A percentile compares a stretch with the other conserved stretches of the same genome.
phyloP scores from a whole-genome alignment of 306 rosid genomes.

The Coriaria nepalensis region DNA sequence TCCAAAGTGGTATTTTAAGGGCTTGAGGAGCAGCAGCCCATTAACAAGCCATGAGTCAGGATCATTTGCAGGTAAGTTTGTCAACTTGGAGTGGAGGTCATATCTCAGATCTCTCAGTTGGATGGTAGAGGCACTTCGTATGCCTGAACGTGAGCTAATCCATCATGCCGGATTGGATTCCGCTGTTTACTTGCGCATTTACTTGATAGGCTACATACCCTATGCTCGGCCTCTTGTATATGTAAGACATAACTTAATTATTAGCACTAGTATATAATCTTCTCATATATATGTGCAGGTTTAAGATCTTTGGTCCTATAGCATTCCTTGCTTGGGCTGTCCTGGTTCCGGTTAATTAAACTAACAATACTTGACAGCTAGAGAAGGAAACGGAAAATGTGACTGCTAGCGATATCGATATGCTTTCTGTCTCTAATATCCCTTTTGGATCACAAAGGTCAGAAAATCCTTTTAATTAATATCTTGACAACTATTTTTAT shows the following conservation, averaged over 20 bases:
- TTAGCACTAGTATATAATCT: background rate
- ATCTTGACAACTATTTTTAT: background rate
- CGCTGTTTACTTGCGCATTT: conserved; percentile 85
- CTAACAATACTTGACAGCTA: conserved; percentile 25
- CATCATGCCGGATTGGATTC: conserved; percentile 97
- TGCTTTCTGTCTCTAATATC: conserved; percentile 69
- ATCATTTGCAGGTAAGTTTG: conserved; percentile 54
- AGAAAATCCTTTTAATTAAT: conserved; percentile 5
- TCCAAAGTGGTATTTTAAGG: conserved; percentile 87
- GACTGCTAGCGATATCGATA: conserved; percentile 81
- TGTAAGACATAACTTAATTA: background rate
- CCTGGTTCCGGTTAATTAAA: conserved; percentile 75
- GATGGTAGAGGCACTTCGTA: conserved; percentile 88
- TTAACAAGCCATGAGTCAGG: conserved; percentile 23
- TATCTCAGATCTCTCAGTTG: conserved; percentile 66
- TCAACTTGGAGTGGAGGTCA: conserved; percentile 74
- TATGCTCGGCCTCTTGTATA: background rate
- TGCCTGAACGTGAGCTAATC: conserved; percentile 95
- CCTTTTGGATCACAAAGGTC: conserved; percentile 46
- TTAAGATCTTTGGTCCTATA: conserved; percentile 91
- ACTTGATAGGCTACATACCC: conserved; percentile 71
- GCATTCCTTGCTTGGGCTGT: conserved; percentile 68
- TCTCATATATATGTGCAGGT: conserved; percentile 35
- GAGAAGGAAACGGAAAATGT: conserved; percentile 20
- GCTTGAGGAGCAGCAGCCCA: conserved; percentile 58